Percentiles rank a stretch among this genome's conserved stretches.
phyloP scores from a whole-genome alignment of 257 asterid species.

The Gentiana dahurica region DNA sequence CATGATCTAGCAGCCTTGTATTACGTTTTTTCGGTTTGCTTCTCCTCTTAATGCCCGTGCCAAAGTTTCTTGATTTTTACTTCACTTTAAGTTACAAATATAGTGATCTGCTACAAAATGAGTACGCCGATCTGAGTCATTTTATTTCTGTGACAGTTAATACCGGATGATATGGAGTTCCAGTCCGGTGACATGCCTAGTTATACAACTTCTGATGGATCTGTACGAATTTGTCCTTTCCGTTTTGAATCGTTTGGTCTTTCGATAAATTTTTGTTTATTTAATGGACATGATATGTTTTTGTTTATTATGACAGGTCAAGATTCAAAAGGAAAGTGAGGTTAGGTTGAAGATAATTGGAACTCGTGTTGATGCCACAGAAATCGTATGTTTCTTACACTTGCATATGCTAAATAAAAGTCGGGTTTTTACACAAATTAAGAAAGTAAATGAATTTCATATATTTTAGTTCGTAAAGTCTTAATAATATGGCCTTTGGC shows the following conservation, averaged over 20 bases:
- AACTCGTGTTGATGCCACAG: slow-evolving; percentile 61
- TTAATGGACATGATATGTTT: not conserved
- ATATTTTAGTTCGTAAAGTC: too few species aligned
- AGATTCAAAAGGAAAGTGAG: slow-evolving; percentile 38
- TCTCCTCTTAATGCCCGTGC: too few species aligned
- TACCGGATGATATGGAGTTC: slow-evolving; percentile 97
- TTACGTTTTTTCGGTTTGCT: not conserved
- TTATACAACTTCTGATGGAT: slow-evolving; percentile 92
- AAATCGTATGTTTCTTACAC: slow-evolving; percentile 47
- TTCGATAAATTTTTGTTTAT: not conserved
- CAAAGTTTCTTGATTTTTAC: too few species aligned
- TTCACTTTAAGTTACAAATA: too few species aligned
- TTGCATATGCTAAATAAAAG: too few species aligned
- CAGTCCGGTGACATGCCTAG: slow-evolving; percentile 89
- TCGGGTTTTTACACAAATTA: too few species aligned
- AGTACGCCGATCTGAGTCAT: too few species aligned
- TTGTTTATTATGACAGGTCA: slow-evolving; percentile 20
- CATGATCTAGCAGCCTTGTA: not conserved
- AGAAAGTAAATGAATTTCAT: too few species aligned
- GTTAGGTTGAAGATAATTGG: slow-evolving; percentile 40
- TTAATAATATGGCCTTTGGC: too few species aligned
- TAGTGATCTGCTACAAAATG: too few species aligned
- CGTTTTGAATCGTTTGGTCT: not conserved
- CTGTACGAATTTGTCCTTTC: slow-evolving; percentile 13
- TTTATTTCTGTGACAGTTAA: slow-evolving; percentile 36